phyloP scores from a whole-genome alignment of 2,329 filamentous ascomycete species.

The Fusarium circinatum region DNA sequence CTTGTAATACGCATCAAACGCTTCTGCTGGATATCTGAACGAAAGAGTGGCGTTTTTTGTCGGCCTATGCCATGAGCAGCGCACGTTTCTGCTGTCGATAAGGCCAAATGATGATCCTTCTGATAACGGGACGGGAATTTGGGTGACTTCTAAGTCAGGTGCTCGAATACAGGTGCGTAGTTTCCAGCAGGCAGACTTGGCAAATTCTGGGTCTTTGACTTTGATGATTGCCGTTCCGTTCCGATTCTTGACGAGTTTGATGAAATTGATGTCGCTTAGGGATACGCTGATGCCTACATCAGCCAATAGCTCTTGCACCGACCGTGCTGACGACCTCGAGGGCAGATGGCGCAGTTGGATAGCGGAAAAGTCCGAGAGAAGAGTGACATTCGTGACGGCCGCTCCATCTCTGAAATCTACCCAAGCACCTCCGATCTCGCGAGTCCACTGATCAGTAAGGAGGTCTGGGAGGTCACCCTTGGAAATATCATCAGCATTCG shows the following conservation, averaged over 20 bases:
- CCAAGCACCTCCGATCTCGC: constrained; percentile 42
- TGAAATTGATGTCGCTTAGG: neutral
- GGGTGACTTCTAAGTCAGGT: neutral
- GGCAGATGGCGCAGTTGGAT: constrained; percentile 48
- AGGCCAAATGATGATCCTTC: constrained; percentile 41
- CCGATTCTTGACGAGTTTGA: neutral
- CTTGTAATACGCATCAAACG: constrained; percentile 27
- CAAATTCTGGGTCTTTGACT: constrained; percentile 16
- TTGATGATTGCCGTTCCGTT: neutral
- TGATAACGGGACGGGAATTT: constrained; percentile 31
- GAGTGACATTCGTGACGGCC: constrained; percentile 39
- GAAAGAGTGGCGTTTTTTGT: constrained; percentile 43
- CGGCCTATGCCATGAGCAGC: constrained; percentile 51
- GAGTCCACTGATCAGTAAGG: neutral
- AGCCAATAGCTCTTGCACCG: constrained; percentile 36
- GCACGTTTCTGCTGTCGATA: constrained; percentile 49
- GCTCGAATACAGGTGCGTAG: neutral
- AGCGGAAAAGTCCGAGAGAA: constrained; percentile 52
- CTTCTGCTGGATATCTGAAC: constrained; percentile 38
- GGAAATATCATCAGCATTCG: neutral
- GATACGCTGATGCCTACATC: neutral
- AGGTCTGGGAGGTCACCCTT: neutral
- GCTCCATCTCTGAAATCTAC: constrained; percentile 49
- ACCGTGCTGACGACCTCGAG: constrained; percentile 5
- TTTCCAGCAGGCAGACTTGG: neutral